These are phyloP conservation scores for Macrolepiota fuliginosa DNA, from an alignment of 768 basidiomycete genomes.

Conservation along the genomic window DNA sequence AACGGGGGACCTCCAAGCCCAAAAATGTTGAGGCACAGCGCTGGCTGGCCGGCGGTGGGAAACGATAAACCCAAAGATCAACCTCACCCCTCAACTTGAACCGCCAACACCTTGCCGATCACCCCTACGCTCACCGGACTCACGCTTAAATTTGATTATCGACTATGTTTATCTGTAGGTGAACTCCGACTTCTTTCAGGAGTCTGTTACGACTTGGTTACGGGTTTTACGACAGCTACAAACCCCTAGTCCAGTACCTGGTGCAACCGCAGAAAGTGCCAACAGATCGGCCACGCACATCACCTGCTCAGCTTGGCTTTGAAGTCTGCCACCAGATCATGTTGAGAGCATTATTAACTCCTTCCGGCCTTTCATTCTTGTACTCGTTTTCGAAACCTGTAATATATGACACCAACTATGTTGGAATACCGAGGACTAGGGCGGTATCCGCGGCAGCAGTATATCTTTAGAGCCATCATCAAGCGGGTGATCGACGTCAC, in stretches of 20 bases:
- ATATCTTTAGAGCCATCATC: background rate
- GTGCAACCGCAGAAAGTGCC: background rate
- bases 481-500: background rate
- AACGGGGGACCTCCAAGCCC: background rate
- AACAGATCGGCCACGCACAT: background rate
- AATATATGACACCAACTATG: background rate
- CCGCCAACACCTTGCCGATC: background rate
- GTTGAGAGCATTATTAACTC: background rate
- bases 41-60: no score
- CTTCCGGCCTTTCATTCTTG: background rate
- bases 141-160: background rate
- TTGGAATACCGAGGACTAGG: background rate
- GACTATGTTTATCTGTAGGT: background rate
- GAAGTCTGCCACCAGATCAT: background rate
- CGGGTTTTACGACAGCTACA: background rate
- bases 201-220: background rate
- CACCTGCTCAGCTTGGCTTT: background rate
- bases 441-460: background rate
- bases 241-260: background rate
- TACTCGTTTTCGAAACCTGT: background rate
- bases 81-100: background rate
- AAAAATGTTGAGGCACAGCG: background rate
- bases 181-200: background rate
- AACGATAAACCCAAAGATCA: background rate
- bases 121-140: background rate